phyloP scores from a whole-genome alignment of 306 rosid species.

The Urtica urens region DNA sequence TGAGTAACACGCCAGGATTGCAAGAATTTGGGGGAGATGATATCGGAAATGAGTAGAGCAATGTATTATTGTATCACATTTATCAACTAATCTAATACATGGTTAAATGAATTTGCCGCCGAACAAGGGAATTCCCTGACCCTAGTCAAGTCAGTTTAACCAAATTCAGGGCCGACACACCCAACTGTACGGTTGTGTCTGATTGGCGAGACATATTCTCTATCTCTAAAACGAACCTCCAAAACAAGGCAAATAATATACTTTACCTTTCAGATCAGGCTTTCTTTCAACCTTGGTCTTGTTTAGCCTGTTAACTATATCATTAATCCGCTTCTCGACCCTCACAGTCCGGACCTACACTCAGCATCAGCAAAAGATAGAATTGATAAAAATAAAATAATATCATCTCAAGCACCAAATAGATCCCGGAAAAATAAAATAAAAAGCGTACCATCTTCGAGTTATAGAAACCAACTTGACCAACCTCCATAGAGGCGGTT shows the following conservation, averaged over 20 bases:
- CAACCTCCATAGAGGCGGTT: constrained; percentile 95
- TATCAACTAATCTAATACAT: no score
- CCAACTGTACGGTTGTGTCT: no score
- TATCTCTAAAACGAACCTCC: no score
- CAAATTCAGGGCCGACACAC: no score
- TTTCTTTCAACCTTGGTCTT: constrained; percentile 82
- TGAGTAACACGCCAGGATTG: neutral
- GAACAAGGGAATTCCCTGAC: no score
- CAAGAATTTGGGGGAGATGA: neutral
- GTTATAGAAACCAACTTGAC: constrained; percentile 92
- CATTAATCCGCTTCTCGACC: constrained; percentile 89
- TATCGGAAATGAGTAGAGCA: neutral
- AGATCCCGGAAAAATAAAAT: no score
- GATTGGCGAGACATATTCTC: neutral
- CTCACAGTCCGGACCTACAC: constrained; percentile 76
- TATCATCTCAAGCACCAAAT: no score
- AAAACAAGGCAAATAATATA: no score
- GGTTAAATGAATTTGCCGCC: no score
- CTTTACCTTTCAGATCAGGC: constrained; percentile 86
- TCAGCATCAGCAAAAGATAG: constrained; percentile 17
- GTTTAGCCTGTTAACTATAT: constrained; percentile 79
- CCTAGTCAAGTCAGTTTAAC: no score
- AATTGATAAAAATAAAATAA: no score
- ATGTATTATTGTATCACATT: neutral
- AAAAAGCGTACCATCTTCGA: constrained; percentile 51